phyloP scores from a whole-genome alignment of 768 basidiomycete species.

The Hypholoma fasciculare region DNA sequence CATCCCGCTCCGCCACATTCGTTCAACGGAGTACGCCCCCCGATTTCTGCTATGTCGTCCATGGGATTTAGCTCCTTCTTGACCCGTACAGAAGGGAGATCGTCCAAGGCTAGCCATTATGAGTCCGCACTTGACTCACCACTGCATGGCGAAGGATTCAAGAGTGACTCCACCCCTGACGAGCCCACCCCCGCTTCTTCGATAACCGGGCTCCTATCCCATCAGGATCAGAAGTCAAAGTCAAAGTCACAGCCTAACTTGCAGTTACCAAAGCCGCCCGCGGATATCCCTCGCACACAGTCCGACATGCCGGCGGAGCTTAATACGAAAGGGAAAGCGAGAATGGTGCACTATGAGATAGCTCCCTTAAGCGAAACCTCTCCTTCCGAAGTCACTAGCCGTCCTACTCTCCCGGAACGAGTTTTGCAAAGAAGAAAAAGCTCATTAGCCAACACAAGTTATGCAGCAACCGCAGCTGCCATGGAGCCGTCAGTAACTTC shows the following conservation, averaged over 20 bases:
- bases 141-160: neutral
- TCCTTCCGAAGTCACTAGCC: conserved; percentile 2
- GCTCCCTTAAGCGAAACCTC: conserved; percentile 2
- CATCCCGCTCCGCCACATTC: neutral
- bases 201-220: neutral
- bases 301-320: neutral
- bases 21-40: neutral
- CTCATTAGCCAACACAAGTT: conserved; percentile 65
- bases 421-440: conserved; percentile 66
- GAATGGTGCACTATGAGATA: conserved; percentile 41
- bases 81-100: neutral
- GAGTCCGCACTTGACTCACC: neutral
- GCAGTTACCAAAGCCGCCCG: neutral
- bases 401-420: conserved; percentile 53
- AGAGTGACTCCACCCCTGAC: neutral
- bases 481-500: conserved; percentile 22
- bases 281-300: neutral
- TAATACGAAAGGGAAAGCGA: conserved; percentile 29
- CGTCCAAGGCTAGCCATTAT: neutral
- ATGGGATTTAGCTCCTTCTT: neutral
- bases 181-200: conserved; percentile 1
- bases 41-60: neutral
- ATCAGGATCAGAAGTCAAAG: neutral
- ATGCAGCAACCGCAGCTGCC: conserved; percentile 41
- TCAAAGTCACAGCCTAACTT: conserved; percentile 6